Evolutionary conservation across 108 stramenopile species (phyloP), one percentile per base, ranked within the genome.

Genomic region (Epithemia pelagica): DNA sequence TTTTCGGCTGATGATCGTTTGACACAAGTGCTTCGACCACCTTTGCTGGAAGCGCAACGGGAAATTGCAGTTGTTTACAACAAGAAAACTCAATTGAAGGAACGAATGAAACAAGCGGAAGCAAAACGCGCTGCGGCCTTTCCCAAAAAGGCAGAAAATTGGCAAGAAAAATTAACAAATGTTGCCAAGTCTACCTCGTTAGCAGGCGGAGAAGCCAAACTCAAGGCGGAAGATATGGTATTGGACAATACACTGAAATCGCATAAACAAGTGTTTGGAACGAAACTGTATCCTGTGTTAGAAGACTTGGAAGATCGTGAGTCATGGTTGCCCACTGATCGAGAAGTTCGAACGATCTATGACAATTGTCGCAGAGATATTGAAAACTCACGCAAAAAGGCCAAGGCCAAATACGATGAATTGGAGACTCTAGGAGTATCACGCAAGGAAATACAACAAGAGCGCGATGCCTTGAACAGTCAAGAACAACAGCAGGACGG

Each of bases 191-290:
- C 84, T n/a, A 74, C 79, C 1, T 63, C 58, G 19, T 73, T 77
- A 24, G 86, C 86, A 10, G 84, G 85, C 1, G 84, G 67, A 18
- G 89, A 87, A 64, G 83, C 85, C 21, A 83, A 86, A 52, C 65
- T 81, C 52, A 83, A 86, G 70, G 78, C 89, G 3, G 87, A 93
- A 62, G 55, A 90, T 58, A 70, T 77, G 19, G 65, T 89, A 65
- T 58, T 81, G 60, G 81, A 90, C 32, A 30, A 74, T 8, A 74
- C 80, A 54, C 84, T 88, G 54, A 75, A 74, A 51, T 82, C 75
- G 3, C 79, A 84, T 57, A 90, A 92, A 64, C 79, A 92, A 65
- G 78, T 80, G 52, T 89, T 92, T 68, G 91, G 91, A 29, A 46
- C 84, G 8, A 73, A 76, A 33, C 25, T 88, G 58, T 92, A 74